Base-by-base conservation (phyloP, 768 basidiomycete genomes). In the Termitomyces sp. region DNA sequence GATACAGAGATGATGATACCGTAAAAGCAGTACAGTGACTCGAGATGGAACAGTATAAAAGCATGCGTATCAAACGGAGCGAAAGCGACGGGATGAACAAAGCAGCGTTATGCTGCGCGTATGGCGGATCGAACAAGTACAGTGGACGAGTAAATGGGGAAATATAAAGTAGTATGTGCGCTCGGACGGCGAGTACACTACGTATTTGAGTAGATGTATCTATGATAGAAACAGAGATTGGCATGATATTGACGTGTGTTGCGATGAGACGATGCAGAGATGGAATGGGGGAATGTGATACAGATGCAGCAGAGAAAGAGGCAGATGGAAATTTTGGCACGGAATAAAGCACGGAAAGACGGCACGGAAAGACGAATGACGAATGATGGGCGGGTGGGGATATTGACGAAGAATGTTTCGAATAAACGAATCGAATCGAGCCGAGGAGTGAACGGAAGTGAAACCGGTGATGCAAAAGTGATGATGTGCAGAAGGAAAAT, bases 11-110 rank as follows among this genome's bases (percentile, higher is more conserved):
- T 38, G 23, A 11, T 50, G 36, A 25, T 50, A 39, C 29, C 20
- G 51, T 40, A 27, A 40, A 38, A 29, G 55, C 41, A 33, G 50
- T 52, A 31, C 50, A 18, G 39, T n/a, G n/a, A n/a, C n/a, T n/a
- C n/a, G 15, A 7, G n/a, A 38, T 9, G 49, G 29, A 55, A 55
- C 13, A n/a, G 0, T 23, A 51, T 16, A n/a, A 31, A 46, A 43
- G 12, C 27, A 20, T 57, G 32, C 43, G 43, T 53, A 52, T 54
- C 32, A 38, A 58, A 56, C 46, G 40, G 41, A 58, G 47, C 50
- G 40, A 54, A 50, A 9, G 29, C 9, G 29, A 29, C 9, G 29
- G 41, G 47, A 50, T 13, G 11, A 29, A 27, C 11, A 20, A 31
- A 22, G 32, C 35, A 53, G 50, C 47, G 13, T 51, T 58, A 50